Conservation (phyloP, 352 stramenopile genomes). For the Phytopythium montanum region DNA sequence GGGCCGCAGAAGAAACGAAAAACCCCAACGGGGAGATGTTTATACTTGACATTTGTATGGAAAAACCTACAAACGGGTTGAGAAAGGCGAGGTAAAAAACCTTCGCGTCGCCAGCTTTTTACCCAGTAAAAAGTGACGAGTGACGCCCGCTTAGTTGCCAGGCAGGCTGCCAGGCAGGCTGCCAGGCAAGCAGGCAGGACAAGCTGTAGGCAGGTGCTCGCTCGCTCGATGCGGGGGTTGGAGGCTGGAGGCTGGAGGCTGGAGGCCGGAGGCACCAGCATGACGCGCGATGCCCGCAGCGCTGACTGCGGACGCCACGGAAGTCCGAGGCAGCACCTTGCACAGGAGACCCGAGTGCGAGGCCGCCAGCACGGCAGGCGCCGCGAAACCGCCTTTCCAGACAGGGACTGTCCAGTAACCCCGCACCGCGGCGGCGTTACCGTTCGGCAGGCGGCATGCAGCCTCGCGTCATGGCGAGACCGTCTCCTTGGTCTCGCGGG, state of each 20-base stretch:
- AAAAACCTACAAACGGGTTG: conserved; percentile 9
- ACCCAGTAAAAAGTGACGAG: conserved; percentile 5
- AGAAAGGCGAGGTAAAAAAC: conserved; percentile 2
- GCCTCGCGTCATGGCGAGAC: neutral
- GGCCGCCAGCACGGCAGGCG: too few relatives aligned
- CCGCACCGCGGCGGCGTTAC: neutral
- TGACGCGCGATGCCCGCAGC: too few relatives aligned
- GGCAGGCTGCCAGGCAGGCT: neutral
- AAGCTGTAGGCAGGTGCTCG: too few relatives aligned
- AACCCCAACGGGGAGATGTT: conserved; percentile 20
- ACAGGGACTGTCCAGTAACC: neutral
- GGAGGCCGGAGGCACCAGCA: too few relatives aligned
- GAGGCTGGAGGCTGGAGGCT: too few relatives aligned
- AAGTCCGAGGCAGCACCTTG: too few relatives aligned
- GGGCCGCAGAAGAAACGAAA: conserved; percentile 28
- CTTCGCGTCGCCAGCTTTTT: neutral
- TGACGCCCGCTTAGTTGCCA: neutral
- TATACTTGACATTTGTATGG: neutral
- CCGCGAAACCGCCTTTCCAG: neutral
- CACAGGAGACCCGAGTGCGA: too few relatives aligned
- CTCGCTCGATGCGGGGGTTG: too few relatives aligned
- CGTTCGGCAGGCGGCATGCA: neutral
- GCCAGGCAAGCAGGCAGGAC: too few relatives aligned
- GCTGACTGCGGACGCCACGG: too few relatives aligned
- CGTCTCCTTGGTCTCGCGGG: neutral